Conservation (phyloP, 768 basidiomycete species). For the Xerocomellus intermedius region DNA sequence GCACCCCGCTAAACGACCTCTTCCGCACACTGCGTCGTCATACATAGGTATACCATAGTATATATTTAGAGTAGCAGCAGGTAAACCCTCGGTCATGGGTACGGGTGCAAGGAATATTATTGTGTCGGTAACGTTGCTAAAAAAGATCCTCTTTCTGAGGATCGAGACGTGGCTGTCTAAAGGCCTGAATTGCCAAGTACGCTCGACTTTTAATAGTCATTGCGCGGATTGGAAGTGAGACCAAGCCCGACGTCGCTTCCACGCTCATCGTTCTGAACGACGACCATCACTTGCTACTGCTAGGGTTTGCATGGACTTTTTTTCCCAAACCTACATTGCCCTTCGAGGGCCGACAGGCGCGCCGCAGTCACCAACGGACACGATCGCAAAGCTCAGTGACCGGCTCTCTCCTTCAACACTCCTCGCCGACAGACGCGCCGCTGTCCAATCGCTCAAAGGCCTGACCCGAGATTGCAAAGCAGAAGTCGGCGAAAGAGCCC, state of each 20-base stretch:
- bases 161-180: neutral
- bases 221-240: too few species aligned
- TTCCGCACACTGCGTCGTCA: too few species aligned
- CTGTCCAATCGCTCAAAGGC: conserved; percentile 92
- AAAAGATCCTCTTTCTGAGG: neutral
- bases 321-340: conserved; percentile 82
- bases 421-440: conserved; percentile 88
- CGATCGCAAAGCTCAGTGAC: conserved; percentile 85
- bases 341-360: conserved; percentile 80
- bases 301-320: conserved; percentile 63
- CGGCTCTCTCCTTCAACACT: conserved; percentile 86
- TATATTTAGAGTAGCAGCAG: too few species aligned
- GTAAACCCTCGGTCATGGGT: too few species aligned
- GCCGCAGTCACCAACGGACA: conserved; percentile 81
- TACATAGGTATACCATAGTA: too few species aligned
- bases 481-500: conserved; percentile 78
- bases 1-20: too few species aligned
- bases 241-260: neutral
- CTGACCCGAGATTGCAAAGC: conserved; percentile 87
- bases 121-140: neutral
- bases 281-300: neutral
- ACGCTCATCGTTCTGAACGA: neutral
- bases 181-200: too few species aligned
- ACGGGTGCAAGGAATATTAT: too few species aligned
- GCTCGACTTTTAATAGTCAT: too few species aligned